Evolutionary conservation across 1,284 basidiomycete genomes (phyloP).

Genomic region (Xerocomus minutiporus): DNA sequence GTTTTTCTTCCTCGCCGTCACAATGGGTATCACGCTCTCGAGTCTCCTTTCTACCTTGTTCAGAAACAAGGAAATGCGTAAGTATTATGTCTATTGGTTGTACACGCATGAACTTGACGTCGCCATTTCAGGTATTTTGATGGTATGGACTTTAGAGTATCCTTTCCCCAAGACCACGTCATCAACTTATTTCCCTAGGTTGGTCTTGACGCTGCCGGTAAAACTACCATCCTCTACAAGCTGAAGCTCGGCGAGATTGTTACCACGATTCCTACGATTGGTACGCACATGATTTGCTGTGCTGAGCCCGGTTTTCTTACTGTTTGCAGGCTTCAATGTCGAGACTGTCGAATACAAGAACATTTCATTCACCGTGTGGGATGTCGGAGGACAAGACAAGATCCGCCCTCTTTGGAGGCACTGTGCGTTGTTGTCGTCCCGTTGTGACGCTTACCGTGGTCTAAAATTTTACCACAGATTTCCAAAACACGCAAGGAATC

Average conservation of each 20-base stretch:
- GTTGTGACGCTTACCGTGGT: conserved; percentile 18
- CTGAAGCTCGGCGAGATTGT: conserved; percentile 98
- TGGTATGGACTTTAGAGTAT: conserved; percentile 41
- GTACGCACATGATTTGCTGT: conserved; percentile 47
- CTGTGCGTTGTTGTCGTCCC: conserved; percentile 56
- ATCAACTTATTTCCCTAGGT: conserved; percentile 47
- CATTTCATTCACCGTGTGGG: conserved; percentile 89
- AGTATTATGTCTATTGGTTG: conserved; percentile 37
- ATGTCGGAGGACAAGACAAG: conserved; percentile 87
- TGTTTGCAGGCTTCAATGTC: conserved; percentile 87
- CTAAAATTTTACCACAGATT: conserved; percentile 58
- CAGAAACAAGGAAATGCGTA: conserved; percentile 99
- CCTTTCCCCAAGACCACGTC: conserved; percentile 10
- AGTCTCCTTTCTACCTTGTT: conserved; percentile 83
- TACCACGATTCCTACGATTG: conserved; percentile 98
- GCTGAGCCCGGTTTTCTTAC: conserved; percentile 22
- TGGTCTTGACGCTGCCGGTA: conserved; percentile 95
- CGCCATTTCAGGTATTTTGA: conserved; percentile 60
- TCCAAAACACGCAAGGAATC: conserved; percentile 99
- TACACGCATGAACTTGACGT: conserved; percentile 37
- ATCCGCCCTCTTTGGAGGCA: conserved; percentile 96
- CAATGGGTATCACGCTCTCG: conserved; percentile 87
- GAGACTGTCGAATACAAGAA: conserved; percentile 94
- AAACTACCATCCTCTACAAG: conserved; percentile 98
- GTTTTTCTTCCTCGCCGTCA: conserved; percentile 33